Base-by-base conservation (phyloP, 2,329 filamentous ascomycete species). In the Colletotrichum sp. region DNA sequence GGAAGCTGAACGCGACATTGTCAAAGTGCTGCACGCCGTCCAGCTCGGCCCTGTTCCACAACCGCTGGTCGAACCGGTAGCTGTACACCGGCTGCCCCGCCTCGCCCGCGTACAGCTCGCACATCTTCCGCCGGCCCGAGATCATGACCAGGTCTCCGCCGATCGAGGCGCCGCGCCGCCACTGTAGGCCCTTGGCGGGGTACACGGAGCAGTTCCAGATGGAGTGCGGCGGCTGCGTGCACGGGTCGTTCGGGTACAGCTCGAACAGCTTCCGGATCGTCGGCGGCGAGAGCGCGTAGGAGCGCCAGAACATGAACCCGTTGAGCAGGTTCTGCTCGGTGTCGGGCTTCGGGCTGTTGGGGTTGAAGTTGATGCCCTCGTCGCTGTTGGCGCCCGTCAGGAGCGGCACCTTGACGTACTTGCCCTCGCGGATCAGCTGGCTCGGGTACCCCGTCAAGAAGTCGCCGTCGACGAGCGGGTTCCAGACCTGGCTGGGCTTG, bases 1-100 rank as follows among this genome's bases (percentile, higher is more conserved):
- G 87, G 79, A 90, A 89, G 76, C 84, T 87, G 78, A 87, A 90
- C 3, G 87, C 87, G 1, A 89, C 88, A 65, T 90, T 89, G 78
- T 84, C 83, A 69, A 89, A 89, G 76, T 90, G 88, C 72, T 84
- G 84, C 36, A 76, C 84, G 3, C 86, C 87, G 9, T 84, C 83
- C 75, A 85, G 84, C 16, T 83, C 82, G 4, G 79, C 78, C 8
- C 84, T 83, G 75, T 86, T 84, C 82, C 86, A 89, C 26, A 84
- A 81, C n/a, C 83, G 81, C 72, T 87, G 87, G 78, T 89, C 87
- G 71, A 90, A 89, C 3, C 88, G 86, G 80, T 89, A 90, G 74
- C 86, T 87, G 77, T 85, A 90, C 1, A 89, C 86, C 6, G 82
- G 74, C 21, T 82, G 77, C 2, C 81, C 81, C 1, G 79, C 81